Evolutionary conservation across 2,329 filamentous ascomycete species (phyloP), one percentile per base, ranked within the genome.

Genomic region (Hypoxylon sp.): DNA sequence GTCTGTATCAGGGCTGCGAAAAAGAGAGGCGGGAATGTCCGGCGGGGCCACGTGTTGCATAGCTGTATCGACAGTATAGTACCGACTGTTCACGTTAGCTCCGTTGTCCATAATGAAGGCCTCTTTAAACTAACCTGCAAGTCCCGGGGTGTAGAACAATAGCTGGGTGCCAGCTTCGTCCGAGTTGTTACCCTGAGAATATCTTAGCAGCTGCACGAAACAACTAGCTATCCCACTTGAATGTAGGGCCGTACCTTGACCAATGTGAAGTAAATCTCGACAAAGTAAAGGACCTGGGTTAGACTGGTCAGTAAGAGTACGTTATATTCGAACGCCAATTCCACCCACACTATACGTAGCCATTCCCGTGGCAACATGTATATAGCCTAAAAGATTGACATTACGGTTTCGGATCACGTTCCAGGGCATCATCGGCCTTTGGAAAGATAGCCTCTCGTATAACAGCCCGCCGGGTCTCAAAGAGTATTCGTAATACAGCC

Each of bases 241-340:
- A n/a, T n/a, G n/a, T n/a, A n/a, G n/a, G n/a, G 29, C 29, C 54
- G 23, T 57, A 73, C 74, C 65, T 72, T 71, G 3, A 89, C 86
- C 13, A 88, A 73, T 1, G 83, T 83, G 69, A 89, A 90, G 71
- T 89, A 90, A 15, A 89, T 80, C 13, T 83, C 84, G 63, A 88
- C 83, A 64, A 89, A 90, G 70, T 90, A 90, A 62, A 89, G 83
- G 1, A 87, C 82, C 73, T 74, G 26, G n/a, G n/a, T n/a, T n/a
- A n/a, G 24, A 48, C 5, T 23, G 31, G 20, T 29, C 23, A 17
- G 48, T 20, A 37, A 55, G 31, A 10, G 81, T 76, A 69, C 11
- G 8, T 15, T 81, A 62, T 79, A 0, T 74, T 67, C 67, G 41
- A 26, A 23, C 8, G 6, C 13, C 5, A 11, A 26, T 18, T 20